Conservation (phyloP, 306 rosid genomes). For the Gynostemma pentaphyllum region DNA sequence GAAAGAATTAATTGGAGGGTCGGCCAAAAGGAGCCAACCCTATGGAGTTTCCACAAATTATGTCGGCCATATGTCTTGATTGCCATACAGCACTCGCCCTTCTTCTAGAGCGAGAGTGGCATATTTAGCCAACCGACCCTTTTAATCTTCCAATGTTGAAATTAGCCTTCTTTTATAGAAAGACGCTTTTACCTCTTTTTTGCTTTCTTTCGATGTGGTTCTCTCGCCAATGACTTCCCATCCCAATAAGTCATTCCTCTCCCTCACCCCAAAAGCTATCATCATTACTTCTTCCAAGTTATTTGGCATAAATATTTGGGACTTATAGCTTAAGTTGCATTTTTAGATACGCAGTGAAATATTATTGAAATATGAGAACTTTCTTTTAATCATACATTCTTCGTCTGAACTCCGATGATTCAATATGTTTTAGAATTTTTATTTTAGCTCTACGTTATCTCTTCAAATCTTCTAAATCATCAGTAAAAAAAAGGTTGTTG, state of each 20-base stretch:
- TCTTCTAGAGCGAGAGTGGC: constrained; percentile 34
- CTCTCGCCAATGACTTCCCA: neutral
- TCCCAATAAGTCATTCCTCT: neutral
- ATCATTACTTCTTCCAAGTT: neutral
- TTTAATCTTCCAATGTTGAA: neutral
- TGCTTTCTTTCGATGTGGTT: constrained; percentile 15
- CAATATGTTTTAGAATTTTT: too few species aligned
- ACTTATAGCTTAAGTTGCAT: too few species aligned
- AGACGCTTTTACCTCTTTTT: too few species aligned
- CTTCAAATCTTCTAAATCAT: too few species aligned
- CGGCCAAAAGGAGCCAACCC: constrained; percentile 9
- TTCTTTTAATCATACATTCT: too few species aligned
- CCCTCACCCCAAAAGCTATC: neutral
- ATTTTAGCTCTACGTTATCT: too few species aligned
- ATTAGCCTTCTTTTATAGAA: neutral
- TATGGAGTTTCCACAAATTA: constrained; percentile 38
- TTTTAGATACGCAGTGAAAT: too few species aligned
- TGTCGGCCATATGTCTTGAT: constrained; percentile 91
- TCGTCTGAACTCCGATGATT: too few species aligned
- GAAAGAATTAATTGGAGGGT: neutral
- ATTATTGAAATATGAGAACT: too few species aligned
- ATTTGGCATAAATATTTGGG: too few species aligned
- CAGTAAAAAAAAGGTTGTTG: too few species aligned
- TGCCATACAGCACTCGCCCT: constrained; percentile 64
- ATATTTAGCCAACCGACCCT: constrained; percentile 91